These are phyloP conservation scores for Balansia obtecta DNA, from an alignment of 2,329 filamentous ascomycete species.

Conservation along the genomic window DNA sequence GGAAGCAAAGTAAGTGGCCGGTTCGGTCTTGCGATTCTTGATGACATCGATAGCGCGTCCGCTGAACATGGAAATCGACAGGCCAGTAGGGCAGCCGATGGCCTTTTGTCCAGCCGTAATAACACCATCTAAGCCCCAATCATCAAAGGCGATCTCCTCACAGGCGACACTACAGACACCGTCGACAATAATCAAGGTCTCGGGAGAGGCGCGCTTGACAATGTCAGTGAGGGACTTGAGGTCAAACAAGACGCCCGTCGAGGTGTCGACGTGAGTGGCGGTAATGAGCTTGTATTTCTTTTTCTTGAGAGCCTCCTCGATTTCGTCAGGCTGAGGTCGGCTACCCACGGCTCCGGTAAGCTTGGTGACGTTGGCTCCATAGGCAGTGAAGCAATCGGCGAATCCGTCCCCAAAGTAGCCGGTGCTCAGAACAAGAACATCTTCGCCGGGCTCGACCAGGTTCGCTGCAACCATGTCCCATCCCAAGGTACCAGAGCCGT, in stretches of 20 bases:
- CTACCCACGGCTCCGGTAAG: constrained; percentile 81
- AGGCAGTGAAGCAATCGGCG: constrained; percentile 80
- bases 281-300: constrained; percentile 92
- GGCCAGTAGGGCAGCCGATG: constrained; percentile 85
- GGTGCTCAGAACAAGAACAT: constrained; percentile 85
- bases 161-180: constrained; percentile 94
- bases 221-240: constrained; percentile 73
- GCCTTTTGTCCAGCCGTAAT: constrained; percentile 94
- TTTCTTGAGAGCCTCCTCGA: constrained; percentile 78
- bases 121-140: constrained; percentile 85
- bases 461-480: constrained; percentile 97
- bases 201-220: constrained; percentile 75
- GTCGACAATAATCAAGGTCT: constrained; percentile 86
- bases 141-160: constrained; percentile 93
- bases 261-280: constrained; percentile 94
- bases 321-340: constrained; percentile 71
- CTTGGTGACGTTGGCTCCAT: constrained; percentile 82
- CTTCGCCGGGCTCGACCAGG: constrained; percentile 76
- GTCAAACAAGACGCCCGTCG: constrained; percentile 88
- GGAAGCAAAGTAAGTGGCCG: constrained; percentile 84
- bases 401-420: constrained; percentile 97
- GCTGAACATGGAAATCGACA: constrained; percentile 91
- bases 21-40: constrained; percentile 67
- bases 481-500: constrained; percentile 86
- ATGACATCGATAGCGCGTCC: constrained; percentile 73